Base-by-base conservation (phyloP, 1,139 yeast species). In the Kurtzmaniella quercitrusa region DNA sequence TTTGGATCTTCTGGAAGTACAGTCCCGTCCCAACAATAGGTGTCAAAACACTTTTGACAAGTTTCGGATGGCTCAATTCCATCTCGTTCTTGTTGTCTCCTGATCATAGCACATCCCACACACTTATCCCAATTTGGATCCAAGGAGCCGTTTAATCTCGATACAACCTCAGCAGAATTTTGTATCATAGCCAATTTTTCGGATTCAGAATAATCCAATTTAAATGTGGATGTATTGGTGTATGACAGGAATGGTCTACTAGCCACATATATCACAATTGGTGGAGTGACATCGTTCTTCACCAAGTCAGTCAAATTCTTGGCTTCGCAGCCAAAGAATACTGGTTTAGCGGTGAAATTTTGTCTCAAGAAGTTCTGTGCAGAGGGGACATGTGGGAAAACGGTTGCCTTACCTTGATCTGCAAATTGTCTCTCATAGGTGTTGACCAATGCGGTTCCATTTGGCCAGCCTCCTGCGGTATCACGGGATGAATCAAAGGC, bases 331-430 rank as follows among this genome's bases (percentile, higher is more conserved):
- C 76, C 76, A 46, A 71, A 70, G 48, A 71, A 71, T 1, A 72
- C 63, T 21, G 76, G 76, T 49, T 55, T 65, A 7, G 74, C 63
- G 3, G 75, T 68, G 48, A 71, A 61, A 48, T 65, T 66, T 41
- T 62, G 55, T 42, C 63, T 61, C 21, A 59, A 50, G 48, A 69
- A 68, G 0, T 70, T 57, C 15, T 54, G 43, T 32, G 46, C 52
- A 53, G 77, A 87, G n/a, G 95, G 96, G 41, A 87, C 89, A 51
- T 82, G 78, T 17, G 95, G 95, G 73, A 84, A 85, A 5, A 83
- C 66, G 26, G 79, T 72, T 30, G 76, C 74, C 45, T 75, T 71
- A 12, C 82, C 87, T 55, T 78, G 82, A 4, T 60, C 35, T 9
- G 68, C 61, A 56, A 84, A 84, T 60, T 82, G 87, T 52, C 95